phyloP scores from a whole-genome alignment of 305 asterid species.

The Solanum hybrid region DNA sequence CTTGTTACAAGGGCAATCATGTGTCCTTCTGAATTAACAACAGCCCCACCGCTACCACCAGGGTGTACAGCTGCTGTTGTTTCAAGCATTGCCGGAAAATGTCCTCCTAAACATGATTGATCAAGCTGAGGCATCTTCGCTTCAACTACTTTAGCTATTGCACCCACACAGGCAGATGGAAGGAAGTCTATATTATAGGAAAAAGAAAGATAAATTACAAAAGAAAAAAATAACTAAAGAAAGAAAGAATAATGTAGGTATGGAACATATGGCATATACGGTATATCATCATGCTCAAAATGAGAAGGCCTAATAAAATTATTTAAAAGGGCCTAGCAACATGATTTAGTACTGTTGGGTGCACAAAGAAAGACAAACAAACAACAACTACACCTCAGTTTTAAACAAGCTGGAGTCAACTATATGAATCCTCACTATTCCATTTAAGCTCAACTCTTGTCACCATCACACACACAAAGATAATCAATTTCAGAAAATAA shows the following conservation, averaged over 20 bases:
- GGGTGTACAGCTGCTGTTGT: constrained; percentile 98
- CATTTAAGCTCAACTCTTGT: background rate
- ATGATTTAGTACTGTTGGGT: background rate
- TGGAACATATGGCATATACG: background rate
- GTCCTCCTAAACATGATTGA: constrained; percentile 20
- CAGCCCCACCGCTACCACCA: constrained; percentile 98
- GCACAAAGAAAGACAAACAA: background rate
- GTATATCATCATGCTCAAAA: background rate
- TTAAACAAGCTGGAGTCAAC: background rate
- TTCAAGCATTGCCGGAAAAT: constrained; percentile 89
- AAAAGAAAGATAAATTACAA: background rate
- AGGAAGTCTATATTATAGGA: constrained; percentile 46
- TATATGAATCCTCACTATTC: background rate
- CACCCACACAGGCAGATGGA: constrained; percentile 84
- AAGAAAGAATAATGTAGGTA: background rate
- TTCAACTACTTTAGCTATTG: constrained; percentile 79
- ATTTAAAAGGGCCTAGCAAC: background rate
- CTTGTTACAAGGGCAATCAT: constrained; percentile 97
- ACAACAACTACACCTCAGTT: background rate
- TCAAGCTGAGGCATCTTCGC: constrained; percentile 35
- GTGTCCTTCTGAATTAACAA: constrained; percentile 67
- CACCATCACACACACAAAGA: background rate
- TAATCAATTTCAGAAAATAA: background rate
- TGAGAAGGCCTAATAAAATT: background rate
- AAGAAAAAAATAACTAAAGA: background rate